Percentiles rank a stretch among this genome's conserved stretches.
phyloP scores from a whole-genome alignment of 2,329 filamentous ascomycete genomes.

The Penicillium sp. region DNA sequence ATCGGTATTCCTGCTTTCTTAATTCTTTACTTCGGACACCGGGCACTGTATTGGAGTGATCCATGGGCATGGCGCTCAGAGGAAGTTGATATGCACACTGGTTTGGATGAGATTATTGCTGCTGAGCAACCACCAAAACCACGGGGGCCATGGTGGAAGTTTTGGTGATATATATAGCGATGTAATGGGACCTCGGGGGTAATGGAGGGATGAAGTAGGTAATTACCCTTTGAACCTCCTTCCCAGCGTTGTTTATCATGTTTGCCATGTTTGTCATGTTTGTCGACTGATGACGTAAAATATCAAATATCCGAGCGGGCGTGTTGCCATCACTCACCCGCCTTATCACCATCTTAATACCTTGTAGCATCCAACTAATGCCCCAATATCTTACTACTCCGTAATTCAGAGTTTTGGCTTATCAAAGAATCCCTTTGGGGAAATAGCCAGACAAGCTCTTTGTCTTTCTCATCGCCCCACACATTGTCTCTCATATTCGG shows the following conservation, averaged over 20 bases:
- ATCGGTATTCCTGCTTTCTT: conserved; percentile 64
- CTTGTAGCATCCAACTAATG: neutral
- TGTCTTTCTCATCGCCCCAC: neutral
- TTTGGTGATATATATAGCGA: conserved; percentile 5
- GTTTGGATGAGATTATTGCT: conserved; percentile 54
- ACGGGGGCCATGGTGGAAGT: conserved; percentile 36
- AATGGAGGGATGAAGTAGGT: too few species aligned
- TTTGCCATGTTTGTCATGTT: too few species aligned
- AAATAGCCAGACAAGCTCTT: neutral
- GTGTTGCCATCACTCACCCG: neutral
- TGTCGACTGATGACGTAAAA: too few species aligned
- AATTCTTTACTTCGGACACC: conserved; percentile 53
- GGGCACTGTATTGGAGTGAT: conserved; percentile 47
- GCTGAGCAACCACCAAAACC: conserved; percentile 37
- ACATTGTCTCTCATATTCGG: neutral
- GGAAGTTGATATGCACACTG: conserved; percentile 54
- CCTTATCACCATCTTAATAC: conserved; percentile 3
- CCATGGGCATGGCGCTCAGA: conserved; percentile 51
- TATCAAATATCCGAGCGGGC: neutral
- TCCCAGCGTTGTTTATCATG: too few species aligned
- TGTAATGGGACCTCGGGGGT: too few species aligned
- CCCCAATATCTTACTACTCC: neutral
- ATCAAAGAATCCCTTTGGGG: neutral
- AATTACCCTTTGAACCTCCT: too few species aligned
- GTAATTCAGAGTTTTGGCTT: neutral